Evolutionary conservation across 106 monocot genomes (phyloP).

Genomic region (Cymbidium sinense): DNA sequence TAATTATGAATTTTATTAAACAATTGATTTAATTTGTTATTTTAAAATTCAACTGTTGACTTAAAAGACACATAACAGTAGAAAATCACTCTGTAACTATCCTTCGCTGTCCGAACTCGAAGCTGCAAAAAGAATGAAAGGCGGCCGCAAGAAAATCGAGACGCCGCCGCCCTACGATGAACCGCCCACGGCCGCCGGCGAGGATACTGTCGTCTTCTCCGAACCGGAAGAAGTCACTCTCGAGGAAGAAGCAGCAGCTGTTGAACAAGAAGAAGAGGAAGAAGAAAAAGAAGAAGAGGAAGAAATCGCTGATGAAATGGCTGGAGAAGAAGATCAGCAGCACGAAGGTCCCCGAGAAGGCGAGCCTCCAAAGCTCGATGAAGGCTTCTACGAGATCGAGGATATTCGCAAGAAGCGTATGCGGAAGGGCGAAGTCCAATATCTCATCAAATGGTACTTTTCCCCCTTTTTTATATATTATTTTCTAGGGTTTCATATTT

Average conservation of each 20-base stretch:
- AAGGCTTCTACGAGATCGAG: slow-evolving; percentile 78
- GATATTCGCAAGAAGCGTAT: slow-evolving; percentile 65
- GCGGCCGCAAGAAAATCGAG: not conserved
- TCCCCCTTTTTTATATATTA: not conserved
- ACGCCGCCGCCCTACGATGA: not conserved
- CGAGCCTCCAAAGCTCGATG: slow-evolving; percentile 42
- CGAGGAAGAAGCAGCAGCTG: not conserved
- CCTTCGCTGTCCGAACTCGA: no score
- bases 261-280: not conserved
- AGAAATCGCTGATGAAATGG: not conserved
- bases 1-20: no score
- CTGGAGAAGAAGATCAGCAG: not conserved
- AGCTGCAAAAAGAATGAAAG: not conserved
- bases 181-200: not conserved
- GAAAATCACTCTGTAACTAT: no score
- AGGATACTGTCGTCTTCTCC: not conserved
- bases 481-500: not conserved
- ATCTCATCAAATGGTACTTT: slow-evolving; percentile 72
- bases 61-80: no score
- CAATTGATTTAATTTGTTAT: no score
- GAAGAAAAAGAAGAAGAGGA: not conserved
- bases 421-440: slow-evolving; percentile 63
- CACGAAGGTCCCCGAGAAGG: slow-evolving; percentile 3
- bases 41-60: no score
- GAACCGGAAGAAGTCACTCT: not conserved